These are phyloP conservation scores for bread wheat (Triticum aestivum) DNA, from an alignment of 176 grass and related monocot species.

Conservation along the genomic window IWGSC_CS_RefSeq_v2.1 NC_057797.1:765184062-765184561, in stretches of 20 bases:
- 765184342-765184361: not conserved
- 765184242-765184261: not conserved
- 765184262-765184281: not conserved
- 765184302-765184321: not conserved
- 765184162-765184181: no score
- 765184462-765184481: slow-evolving; percentile 5
- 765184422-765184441: slow-evolving; percentile 10
- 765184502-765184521: slow-evolving; percentile 35
- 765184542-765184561: slow-evolving; percentile 3
- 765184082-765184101: no score
- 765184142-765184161: no score
- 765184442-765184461: slow-evolving; percentile 28
- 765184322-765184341: not conserved
- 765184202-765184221: no score
- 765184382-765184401: slow-evolving; percentile 1
- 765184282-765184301: not conserved
- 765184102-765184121: no score
- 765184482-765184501: slow-evolving; percentile 3
- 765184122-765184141: no score
- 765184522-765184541: slow-evolving; percentile 27
- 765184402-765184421: slow-evolving; percentile 30
- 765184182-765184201: no score
- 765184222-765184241: no score
- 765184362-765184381: not conserved
- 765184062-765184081: no score